Base-by-base conservation (phyloP, 441 rosid species). In the Jatropha multifida region DNA sequence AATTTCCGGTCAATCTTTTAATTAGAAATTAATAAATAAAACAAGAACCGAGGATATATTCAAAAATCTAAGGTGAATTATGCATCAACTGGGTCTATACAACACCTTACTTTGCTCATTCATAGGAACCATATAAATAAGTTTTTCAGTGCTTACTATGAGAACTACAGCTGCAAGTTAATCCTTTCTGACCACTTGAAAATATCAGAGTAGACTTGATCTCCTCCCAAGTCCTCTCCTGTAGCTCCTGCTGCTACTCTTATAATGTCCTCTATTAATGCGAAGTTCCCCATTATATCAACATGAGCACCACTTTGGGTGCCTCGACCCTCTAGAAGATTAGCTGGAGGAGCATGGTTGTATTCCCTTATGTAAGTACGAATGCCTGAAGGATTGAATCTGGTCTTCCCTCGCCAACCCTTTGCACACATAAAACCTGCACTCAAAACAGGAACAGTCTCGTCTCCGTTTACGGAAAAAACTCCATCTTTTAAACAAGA, bases 261-360 rank as follows among this genome's bases (percentile, higher is more conserved):
- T 82, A 94, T 83, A 44, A 94, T 62, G 76, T 96, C 98, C 77
- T 96, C 98, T 0, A 96, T 94, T 77, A 96, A 76, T 3, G 91
- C 98, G 77, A 96, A 94, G 79, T 96, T 96, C 49, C 99, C 99
- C 98, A 96, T 90, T 65, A 96, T 91, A 76, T 96, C 98, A 9
- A 94, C 97, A 80, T 96, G 98, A 2, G 90, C 86, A 14, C 97
- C 98, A 56, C 99, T 96, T 77, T 84, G 97, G 1, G 96, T 94
- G 70, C 98, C 99, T 0, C 98, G 88, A 4, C 98, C 98, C 78
- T 96, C 98, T 10, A 96, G 83, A 68, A 96, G 84, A 77, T 87
- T 94, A 17, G 94, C 84, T 0, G 99, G 98, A 37, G 98, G 98
- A 66, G 88, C 82, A 80, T 96, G 98, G 49, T 82, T 76, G 60